A percentile compares a stretch with the other conserved stretches of the same genome.
phyloP scores from a whole-genome alignment of 2,329 filamentous ascomycete genomes.

The Neoscytalidium dimidiatum region DNA sequence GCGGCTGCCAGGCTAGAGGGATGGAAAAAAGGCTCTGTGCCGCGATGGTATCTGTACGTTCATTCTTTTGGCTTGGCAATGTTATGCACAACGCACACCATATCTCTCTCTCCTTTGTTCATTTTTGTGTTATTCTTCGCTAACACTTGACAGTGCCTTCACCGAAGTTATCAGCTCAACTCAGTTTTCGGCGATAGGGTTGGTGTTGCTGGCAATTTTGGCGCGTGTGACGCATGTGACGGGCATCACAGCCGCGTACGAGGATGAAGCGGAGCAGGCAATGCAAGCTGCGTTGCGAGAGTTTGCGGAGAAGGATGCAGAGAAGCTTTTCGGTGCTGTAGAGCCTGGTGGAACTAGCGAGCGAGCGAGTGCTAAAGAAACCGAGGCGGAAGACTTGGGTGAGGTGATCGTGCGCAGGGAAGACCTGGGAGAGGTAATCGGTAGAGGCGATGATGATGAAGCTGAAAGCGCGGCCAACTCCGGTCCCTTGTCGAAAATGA shows the following conservation, averaged over 20 bases:
- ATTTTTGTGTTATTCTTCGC: not conserved
- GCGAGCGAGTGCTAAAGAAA: not conserved
- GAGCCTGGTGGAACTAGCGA: not conserved
- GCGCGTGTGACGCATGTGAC: conserved; percentile 43
- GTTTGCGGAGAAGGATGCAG: conserved; percentile 7
- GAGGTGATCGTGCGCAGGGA: not conserved
- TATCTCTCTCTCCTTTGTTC: not conserved
- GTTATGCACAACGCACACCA: too few species aligned
- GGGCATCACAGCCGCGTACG: conserved; percentile 44
- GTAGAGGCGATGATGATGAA: not conserved
- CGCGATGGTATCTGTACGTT: conserved; percentile 40
- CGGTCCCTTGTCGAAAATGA: not conserved
- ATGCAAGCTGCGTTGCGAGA: conserved; percentile 42
- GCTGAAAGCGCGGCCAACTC: not conserved
- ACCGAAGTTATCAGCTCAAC: conserved; percentile 48
- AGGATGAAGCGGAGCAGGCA: conserved; percentile 45
- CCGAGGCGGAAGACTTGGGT: not conserved
- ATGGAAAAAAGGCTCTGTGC: conserved; percentile 26
- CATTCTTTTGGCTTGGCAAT: too few species aligned
- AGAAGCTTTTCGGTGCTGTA: not conserved
- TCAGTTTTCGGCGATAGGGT: conserved; percentile 47
- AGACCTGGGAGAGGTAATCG: not conserved
- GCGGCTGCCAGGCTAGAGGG: conserved; percentile 2
- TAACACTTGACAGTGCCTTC: conserved; percentile 37
- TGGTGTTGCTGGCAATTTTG: conserved; percentile 46